These are phyloP conservation scores for Phaseolus coccineus DNA, from an alignment of 331 rosid species.

Conservation along the genomic window DNA sequence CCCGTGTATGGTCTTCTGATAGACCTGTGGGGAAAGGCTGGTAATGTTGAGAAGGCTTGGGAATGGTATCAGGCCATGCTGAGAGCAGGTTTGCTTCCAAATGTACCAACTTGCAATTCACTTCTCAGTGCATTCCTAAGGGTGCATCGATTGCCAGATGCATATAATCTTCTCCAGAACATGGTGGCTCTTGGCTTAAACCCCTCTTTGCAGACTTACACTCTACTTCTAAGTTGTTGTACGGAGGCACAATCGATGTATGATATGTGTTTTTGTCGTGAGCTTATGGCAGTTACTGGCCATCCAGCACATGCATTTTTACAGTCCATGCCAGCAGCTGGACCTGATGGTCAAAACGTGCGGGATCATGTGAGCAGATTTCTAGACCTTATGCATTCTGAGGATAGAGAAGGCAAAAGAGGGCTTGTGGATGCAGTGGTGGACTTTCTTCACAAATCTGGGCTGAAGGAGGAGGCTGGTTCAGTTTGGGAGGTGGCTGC, in stretches of 20 bases:
- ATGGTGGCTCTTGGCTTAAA: conserved; percentile 78
- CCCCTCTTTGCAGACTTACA: conserved; percentile 90
- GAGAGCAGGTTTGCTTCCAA: conserved; percentile 82
- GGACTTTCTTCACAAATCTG: conserved; percentile 94
- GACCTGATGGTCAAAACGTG: conserved; percentile 91
- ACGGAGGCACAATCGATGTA: conserved; percentile 78
- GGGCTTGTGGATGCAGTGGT: conserved; percentile 97
- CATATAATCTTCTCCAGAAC: conserved; percentile 74
- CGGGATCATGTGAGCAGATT: conserved; percentile 76
- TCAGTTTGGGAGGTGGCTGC: conserved; percentile 97
- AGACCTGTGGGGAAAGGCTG: conserved; percentile 96
- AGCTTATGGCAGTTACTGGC: conserved; percentile 81
- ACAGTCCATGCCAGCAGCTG: conserved; percentile 84
- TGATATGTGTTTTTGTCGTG: conserved; percentile 75
- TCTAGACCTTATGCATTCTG: conserved; percentile 90
- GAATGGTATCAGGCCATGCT: conserved; percentile 88
- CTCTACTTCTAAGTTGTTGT: conserved; percentile 92
- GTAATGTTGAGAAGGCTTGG: conserved; percentile 91
- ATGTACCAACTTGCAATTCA: conserved; percentile 93
- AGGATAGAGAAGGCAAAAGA: conserved; percentile 94
- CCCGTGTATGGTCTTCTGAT: conserved; percentile 95
- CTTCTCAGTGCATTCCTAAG: conserved; percentile 91
- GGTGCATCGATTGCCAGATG: conserved; percentile 75
- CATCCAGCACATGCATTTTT: conserved; percentile 92
- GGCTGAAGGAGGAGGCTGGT: conserved; percentile 97